Percentiles rank a stretch among this genome's conserved stretches.
Evolutionary conservation across 2,329 filamentous ascomycete genomes (phyloP).

Genomic region (Biscogniauxia mediterranea): DNA sequence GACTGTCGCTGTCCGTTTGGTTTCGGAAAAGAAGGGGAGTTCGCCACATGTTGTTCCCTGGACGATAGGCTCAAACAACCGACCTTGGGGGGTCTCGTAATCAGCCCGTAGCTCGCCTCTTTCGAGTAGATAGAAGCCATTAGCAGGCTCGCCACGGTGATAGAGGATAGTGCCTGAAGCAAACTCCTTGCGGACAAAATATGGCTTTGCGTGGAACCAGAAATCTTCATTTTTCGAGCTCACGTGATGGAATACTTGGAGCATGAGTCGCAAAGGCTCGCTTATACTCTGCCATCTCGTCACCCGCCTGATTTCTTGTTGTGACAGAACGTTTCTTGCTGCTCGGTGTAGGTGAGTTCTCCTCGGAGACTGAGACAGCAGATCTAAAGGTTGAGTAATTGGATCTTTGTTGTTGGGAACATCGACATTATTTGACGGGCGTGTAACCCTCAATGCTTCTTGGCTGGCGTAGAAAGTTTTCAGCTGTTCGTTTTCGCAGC

Average conservation of each 20-base stretch:
- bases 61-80: conserved; percentile 86
- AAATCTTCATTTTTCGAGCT: conserved; percentile 89
- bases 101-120: conserved; percentile 85
- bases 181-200: conserved; percentile 70
- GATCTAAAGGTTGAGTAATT: conserved; percentile 31
- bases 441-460: conserved; percentile 54
- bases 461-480: conserved; percentile 74
- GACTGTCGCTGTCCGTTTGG: conserved; percentile 81
- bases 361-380: conserved; percentile 74
- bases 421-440: conserved; percentile 46
- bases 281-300: conserved; percentile 82
- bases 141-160: conserved; percentile 69
- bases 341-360: conserved; percentile 74
- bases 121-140: conserved; percentile 89
- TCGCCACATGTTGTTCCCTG: conserved; percentile 95
- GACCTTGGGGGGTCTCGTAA: conserved; percentile 86
- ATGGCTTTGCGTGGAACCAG: conserved; percentile 79
- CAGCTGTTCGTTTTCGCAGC: conserved; percentile 90
- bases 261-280: conserved; percentile 84
- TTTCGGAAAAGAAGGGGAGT: conserved; percentile 93
- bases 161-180: conserved; percentile 72
- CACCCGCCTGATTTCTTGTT: conserved; percentile 57
- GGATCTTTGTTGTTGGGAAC: conserved; percentile 43
- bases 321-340: conserved; percentile 71
- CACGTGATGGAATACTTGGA: conserved; percentile 92